These are phyloP conservation scores for Cinnamomum chago DNA, from an alignment of 164 flowering plant genomes.

Conservation along the genomic window DNA sequence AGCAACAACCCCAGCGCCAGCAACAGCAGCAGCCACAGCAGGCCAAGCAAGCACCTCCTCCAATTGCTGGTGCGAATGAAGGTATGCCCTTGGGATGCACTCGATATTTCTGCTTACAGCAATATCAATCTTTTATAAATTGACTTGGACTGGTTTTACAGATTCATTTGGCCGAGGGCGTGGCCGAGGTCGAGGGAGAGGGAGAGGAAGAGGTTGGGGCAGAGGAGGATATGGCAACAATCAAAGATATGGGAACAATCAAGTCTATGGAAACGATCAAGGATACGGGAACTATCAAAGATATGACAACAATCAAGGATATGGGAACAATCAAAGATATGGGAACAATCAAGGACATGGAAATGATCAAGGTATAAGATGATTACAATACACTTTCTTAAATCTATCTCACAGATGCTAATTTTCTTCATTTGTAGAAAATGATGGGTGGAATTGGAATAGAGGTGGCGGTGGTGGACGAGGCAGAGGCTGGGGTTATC, in stretches of 20 bases:
- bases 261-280: background rate
- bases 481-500: conserved; percentile 48
- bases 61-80: conserved; percentile 45
- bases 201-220: conserved; percentile 58
- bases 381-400: background rate
- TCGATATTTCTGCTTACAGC: background rate
- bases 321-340: background rate
- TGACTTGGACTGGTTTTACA: conserved; percentile 12
- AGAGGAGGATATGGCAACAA: conserved; percentile 26
- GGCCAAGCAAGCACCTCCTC: conserved; percentile 46
- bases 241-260: conserved; percentile 3
- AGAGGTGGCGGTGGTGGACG: conserved; percentile 56
- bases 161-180: conserved; percentile 72
- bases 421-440: conserved; percentile 28
- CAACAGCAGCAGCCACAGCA: conserved; percentile 11
- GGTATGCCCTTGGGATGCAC: conserved; percentile 25
- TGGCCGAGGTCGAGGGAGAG: conserved; percentile 66
- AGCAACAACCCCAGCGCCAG: conserved; percentile 4
- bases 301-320: conserved; percentile 11
- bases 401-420: background rate
- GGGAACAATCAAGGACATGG: conserved; percentile 4
- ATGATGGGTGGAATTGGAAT: conserved; percentile 45
- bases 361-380: conserved; percentile 13
- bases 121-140: background rate
- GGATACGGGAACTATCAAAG: conserved; percentile 4